These are phyloP conservation scores for Delphinella strobiligena DNA, from an alignment of 2,329 filamentous ascomycete species.

Conservation along the genomic window DNA sequence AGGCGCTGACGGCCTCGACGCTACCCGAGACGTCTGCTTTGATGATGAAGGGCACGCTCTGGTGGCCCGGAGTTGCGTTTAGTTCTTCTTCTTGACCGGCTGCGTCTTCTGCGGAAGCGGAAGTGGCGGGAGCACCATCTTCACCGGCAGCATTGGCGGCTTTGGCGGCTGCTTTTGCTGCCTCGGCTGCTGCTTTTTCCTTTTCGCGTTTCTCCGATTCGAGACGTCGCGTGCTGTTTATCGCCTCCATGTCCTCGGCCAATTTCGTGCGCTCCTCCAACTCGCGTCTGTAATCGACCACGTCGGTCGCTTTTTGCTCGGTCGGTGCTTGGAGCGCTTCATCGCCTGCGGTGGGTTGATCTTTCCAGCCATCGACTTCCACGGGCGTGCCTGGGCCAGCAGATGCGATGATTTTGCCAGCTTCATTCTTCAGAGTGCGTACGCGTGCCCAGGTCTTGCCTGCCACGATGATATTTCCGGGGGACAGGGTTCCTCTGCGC, in stretches of 20 bases:
- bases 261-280: conserved; percentile 55
- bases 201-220: conserved; percentile 51
- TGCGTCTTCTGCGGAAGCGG: conserved; percentile 14
- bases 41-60: conserved; percentile 66
- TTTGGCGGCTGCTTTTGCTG: conserved; percentile 19
- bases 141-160: conserved; percentile 19
- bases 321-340: conserved; percentile 71
- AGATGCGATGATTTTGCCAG: conserved; percentile 56
- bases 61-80: conserved; percentile 33
- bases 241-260: conserved; percentile 59
- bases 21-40: conserved; percentile 92
- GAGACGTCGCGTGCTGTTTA: conserved; percentile 52
- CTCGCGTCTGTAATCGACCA: conserved; percentile 64
- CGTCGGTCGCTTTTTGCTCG: conserved; percentile 67
- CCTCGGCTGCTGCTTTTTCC: conserved; percentile 35
- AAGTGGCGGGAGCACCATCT: conserved; percentile 2
- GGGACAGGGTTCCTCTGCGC: conserved; percentile 69
- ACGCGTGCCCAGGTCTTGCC: conserved; percentile 81
- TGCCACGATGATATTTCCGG: conserved; percentile 74
- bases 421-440: conserved; percentile 75
- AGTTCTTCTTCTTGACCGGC: conserved; percentile 24
- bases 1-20: conserved; percentile 75
- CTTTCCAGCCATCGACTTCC: conserved; percentile 89
- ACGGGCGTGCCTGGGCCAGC: conserved; percentile 82
- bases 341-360: conserved; percentile 74